These are phyloP conservation scores for Globisporangium paroecandrum DNA, from an alignment of 352 stramenopile genomes.

Conservation along the genomic window DNA sequence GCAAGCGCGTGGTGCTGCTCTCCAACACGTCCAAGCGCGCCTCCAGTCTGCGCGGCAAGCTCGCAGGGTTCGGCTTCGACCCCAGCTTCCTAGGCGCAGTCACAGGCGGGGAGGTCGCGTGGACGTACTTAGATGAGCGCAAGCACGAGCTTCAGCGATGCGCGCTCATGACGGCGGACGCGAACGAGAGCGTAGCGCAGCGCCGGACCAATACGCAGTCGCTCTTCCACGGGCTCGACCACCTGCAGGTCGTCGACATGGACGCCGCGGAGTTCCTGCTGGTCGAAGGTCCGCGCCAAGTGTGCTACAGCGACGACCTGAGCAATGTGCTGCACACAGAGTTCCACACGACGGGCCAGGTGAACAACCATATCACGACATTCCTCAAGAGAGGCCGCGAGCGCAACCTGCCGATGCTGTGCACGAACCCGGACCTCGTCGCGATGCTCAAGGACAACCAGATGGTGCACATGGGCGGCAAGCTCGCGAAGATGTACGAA, in stretches of 20 bases:
- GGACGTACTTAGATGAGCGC: slow-evolving; percentile 31
- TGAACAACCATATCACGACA: slow-evolving; percentile 31
- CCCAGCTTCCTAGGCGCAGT: slow-evolving; percentile 46
- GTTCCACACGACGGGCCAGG: slow-evolving; percentile 40
- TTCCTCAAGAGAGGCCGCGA: slow-evolving; percentile 53
- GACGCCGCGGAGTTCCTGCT: slow-evolving; percentile 47
- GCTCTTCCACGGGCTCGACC: slow-evolving; percentile 47
- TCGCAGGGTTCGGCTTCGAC: slow-evolving; percentile 71
- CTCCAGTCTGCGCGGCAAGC: slow-evolving; percentile 34
- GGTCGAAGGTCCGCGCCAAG: slow-evolving; percentile 52
- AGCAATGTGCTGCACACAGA: slow-evolving; percentile 34
- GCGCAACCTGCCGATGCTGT: slow-evolving; percentile 71
- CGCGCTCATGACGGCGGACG: slow-evolving; percentile 38
- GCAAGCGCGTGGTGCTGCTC: slow-evolving; percentile 83
- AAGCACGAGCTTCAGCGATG: slow-evolving; percentile 27
- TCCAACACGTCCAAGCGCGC: slow-evolving; percentile 88
- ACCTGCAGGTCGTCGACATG: slow-evolving; percentile 32
- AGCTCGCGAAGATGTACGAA: slow-evolving; percentile 82
- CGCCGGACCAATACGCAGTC: slow-evolving; percentile 35
- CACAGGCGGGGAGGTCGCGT: slow-evolving; percentile 54
- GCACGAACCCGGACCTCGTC: slow-evolving; percentile 87
- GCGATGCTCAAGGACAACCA: slow-evolving; percentile 56
- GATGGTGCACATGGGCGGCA: slow-evolving; percentile 65
- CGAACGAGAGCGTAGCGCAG: slow-evolving; percentile 29
- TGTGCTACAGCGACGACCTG: slow-evolving; percentile 42